Evolutionary conservation across 768 basidiomycete genomes (phyloP).

Genomic region (Mycena rebaudengoi): DNA sequence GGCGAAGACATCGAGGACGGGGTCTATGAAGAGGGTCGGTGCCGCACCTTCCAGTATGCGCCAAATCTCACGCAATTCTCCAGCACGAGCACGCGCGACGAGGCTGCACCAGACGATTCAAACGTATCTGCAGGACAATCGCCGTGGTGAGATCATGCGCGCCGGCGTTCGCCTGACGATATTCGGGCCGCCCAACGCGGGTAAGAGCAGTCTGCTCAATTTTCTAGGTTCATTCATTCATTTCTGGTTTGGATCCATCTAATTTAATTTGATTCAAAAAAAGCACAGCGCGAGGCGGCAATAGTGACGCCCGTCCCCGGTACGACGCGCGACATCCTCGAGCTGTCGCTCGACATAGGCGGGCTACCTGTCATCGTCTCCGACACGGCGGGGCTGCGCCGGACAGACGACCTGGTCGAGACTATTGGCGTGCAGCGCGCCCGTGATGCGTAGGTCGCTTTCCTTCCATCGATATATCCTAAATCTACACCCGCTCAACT

Average conservation of each 20-base stretch:
- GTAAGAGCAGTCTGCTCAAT: conserved; percentile 91
- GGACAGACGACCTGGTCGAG: conserved; percentile 77
- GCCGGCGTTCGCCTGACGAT: conserved; percentile 86
- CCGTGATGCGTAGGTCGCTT: conserved; percentile 61
- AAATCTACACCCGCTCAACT: not conserved
- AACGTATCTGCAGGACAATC: conserved; percentile 70
- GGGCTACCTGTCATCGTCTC: conserved; percentile 83
- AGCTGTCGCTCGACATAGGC: conserved; percentile 87
- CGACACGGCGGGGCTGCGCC: conserved; percentile 88
- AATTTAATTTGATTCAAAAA: not conserved
- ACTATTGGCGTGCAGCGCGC: conserved; percentile 84
- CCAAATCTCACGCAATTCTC: not conserved
- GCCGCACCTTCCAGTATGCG: not conserved
- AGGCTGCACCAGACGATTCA: conserved; percentile 61
- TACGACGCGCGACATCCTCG: conserved; percentile 89
- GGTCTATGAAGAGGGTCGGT: conserved; percentile 75
- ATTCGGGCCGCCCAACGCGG: conserved; percentile 93
- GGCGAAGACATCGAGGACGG: conserved; percentile 90
- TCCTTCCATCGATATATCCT: not conserved
- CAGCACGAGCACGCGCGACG: conserved; percentile 64
- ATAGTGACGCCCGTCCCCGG: conserved; percentile 90
- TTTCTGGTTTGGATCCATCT: not conserved
- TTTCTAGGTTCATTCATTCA: conserved; percentile 67
- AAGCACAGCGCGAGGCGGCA: conserved; percentile 87
- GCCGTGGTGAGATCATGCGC: conserved; percentile 84